These are phyloP conservation scores for Clavispora asparagi DNA, from an alignment of 805 yeast species.

Conservation along the genomic window DNA sequence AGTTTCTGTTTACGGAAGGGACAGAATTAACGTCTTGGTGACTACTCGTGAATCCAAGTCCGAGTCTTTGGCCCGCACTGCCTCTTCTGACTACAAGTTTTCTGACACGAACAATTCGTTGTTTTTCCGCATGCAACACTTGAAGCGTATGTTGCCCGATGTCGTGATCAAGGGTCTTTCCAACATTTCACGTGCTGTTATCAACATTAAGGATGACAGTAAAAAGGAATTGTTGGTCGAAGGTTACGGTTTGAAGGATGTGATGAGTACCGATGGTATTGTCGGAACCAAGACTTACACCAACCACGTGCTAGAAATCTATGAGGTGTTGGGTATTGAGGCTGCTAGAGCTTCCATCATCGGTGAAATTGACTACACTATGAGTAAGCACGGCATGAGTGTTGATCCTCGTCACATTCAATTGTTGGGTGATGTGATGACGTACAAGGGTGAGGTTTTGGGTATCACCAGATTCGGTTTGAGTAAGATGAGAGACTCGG, in stretches of 20 bases:
- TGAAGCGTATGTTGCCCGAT: slow-evolving; percentile 78
- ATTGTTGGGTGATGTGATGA: slow-evolving; percentile 96
- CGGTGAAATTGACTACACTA: slow-evolving; percentile 91
- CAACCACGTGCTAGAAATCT: slow-evolving; percentile 88
- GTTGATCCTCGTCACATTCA: slow-evolving; percentile 99
- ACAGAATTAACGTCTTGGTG: slow-evolving; percentile 62
- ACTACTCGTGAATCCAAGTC: slow-evolving; percentile 33
- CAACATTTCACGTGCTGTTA: slow-evolving; percentile 91
- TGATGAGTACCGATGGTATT: slow-evolving; percentile 97
- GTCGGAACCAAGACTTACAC: slow-evolving; percentile 82
- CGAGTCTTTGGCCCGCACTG: slow-evolving; percentile 29
- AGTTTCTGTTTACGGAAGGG: slow-evolving; percentile 60
- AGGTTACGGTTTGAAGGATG: slow-evolving; percentile 94
- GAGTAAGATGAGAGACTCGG: slow-evolving; percentile 98
- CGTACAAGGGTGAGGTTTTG: slow-evolving; percentile 95
- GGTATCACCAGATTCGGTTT: slow-evolving; percentile 98
- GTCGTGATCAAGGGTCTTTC: slow-evolving; percentile 92
- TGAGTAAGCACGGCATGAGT: slow-evolving; percentile 99
- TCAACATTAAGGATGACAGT: slow-evolving; percentile 82
- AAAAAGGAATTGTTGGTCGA: slow-evolving; percentile 91
- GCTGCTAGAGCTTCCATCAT: slow-evolving; percentile 94
- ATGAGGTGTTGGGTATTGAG: slow-evolving; percentile 89
- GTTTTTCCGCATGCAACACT: slow-evolving; percentile 83
- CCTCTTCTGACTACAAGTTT: slow-evolving; percentile 30
- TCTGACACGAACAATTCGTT: slow-evolving; percentile 42